A percentile compares a stretch with the other conserved stretches of the same genome.
phyloP scores from a whole-genome alignment of 2,329 filamentous ascomycete species.

The Aciculosporium take region DNA sequence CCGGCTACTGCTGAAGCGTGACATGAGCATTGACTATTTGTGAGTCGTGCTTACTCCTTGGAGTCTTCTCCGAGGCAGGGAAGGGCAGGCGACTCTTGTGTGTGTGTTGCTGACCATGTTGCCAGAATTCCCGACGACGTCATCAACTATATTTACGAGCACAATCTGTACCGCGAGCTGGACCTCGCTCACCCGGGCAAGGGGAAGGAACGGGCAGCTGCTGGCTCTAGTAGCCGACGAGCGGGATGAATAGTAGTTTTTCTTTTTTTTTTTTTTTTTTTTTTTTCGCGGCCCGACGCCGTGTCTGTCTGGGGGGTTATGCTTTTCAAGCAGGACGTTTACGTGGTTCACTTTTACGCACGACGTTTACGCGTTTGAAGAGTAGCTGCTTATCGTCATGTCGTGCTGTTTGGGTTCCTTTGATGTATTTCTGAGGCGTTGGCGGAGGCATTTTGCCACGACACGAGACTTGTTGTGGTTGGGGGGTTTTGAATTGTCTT shows the following conservation, averaged over 20 bases:
- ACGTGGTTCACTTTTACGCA: too few relatives aligned
- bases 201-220: slow-evolving; percentile 12
- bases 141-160: slow-evolving; percentile 57
- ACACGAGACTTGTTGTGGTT: background rate
- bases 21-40: slow-evolving; percentile 67
- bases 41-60: slow-evolving; percentile 8
- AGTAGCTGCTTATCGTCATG: background rate
- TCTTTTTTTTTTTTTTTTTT: too few relatives aligned
- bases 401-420: background rate
- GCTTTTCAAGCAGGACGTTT: too few relatives aligned
- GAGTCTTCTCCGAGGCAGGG: too few relatives aligned
- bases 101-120: background rate
- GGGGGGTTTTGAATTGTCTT: too few relatives aligned
- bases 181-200: slow-evolving; percentile 14
- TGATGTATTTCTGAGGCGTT: background rate
- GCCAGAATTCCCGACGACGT: slow-evolving; percentile 51
- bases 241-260: too few relatives aligned
- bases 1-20: slow-evolving; percentile 60
- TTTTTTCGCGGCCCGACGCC: too few relatives aligned
- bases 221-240: slow-evolving; percentile 16
- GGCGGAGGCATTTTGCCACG: background rate
- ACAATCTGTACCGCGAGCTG: slow-evolving; percentile 42
- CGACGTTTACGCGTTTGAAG: slow-evolving; percentile 8
- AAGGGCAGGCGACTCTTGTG: too few relatives aligned
- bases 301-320: too few relatives aligned